Percentiles rank a stretch among this genome's conserved stretches.
These are phyloP conservation scores for Combretum micranthum DNA, from an alignment of 345 rosid genomes.

Conservation along the genomic window DNA sequence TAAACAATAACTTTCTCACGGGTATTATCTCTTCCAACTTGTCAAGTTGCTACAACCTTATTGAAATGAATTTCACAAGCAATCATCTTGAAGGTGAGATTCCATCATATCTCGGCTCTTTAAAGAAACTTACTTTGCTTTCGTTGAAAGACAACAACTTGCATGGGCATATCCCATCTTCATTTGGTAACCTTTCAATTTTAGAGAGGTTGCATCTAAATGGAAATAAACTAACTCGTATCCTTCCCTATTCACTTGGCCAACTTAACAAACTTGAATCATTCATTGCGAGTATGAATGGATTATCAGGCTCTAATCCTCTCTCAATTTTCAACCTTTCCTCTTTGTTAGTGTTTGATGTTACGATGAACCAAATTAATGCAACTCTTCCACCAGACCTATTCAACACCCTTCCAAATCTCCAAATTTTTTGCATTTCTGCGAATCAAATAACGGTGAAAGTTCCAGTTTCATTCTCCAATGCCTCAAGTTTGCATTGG, in stretches of 20 bases:
- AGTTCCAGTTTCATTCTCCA: constrained; percentile 8
- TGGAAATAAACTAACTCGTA: background rate
- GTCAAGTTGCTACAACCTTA: constrained; percentile 12
- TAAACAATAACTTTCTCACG: constrained; percentile 2
- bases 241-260: constrained; percentile 14
- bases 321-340: constrained; percentile 24
- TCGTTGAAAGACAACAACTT: constrained; percentile 2
- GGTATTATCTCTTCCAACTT: constrained; percentile 16
- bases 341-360: accelerated
- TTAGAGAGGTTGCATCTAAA: background rate
- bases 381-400: constrained; percentile 18
- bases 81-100: constrained; percentile 11
- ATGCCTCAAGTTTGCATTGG: background rate
- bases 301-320: constrained; percentile 12
- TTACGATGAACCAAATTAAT: background rate
- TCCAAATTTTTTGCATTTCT: background rate
- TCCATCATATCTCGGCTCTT: constrained; percentile 13
- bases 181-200: constrained; percentile 21
- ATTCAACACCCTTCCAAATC: constrained; percentile 10
- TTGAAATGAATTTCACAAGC: accelerated
- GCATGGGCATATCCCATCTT: constrained; percentile 18
- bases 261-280: background rate
- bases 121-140: constrained; percentile 3
- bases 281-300: background rate
- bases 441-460: background rate